Evolutionary conservation across 2,329 filamentous ascomycete genomes (phyloP).

Genomic region (Epichloe elymi): DNA sequence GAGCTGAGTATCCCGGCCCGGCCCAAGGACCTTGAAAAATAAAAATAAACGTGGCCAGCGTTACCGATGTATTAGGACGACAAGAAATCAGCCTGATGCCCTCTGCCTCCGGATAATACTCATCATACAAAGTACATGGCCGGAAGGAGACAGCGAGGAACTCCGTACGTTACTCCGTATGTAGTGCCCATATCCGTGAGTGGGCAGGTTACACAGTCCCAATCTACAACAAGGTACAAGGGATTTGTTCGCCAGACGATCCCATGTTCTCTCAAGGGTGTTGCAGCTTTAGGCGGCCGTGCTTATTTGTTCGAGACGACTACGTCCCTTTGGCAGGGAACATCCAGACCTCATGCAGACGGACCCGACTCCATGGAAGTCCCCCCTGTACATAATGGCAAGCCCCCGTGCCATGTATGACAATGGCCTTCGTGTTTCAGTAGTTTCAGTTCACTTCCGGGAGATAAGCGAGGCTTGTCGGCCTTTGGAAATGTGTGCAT

Average conservation of each 20-base stretch:
- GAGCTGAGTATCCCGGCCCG: background rate
- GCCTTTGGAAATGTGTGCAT: background rate
- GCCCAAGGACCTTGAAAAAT: background rate
- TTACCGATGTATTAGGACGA: background rate
- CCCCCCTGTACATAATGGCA: background rate
- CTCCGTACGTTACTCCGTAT: no score
- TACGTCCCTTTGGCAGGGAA: background rate
- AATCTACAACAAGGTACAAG: background rate
- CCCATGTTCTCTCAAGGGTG: background rate
- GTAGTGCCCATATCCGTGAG: background rate
- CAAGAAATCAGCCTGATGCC: background rate
- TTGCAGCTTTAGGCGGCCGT: background rate
- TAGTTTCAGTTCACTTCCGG: background rate
- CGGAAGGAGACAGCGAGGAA: background rate
- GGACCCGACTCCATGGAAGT: background rate
- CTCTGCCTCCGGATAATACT: background rate
- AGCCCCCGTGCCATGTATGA: background rate
- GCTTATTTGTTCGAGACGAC: background rate
- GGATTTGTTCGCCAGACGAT: background rate
- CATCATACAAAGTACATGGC: no score
- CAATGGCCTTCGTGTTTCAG: constrained; percentile 1
- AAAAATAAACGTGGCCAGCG: background rate
- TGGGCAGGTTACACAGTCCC: background rate
- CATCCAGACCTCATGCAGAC: background rate
- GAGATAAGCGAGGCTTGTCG: background rate